These are phyloP conservation scores for Aspergillus conjunctus DNA, from an alignment of 495 filamentous ascomycete species.

Conservation along the genomic window DNA sequence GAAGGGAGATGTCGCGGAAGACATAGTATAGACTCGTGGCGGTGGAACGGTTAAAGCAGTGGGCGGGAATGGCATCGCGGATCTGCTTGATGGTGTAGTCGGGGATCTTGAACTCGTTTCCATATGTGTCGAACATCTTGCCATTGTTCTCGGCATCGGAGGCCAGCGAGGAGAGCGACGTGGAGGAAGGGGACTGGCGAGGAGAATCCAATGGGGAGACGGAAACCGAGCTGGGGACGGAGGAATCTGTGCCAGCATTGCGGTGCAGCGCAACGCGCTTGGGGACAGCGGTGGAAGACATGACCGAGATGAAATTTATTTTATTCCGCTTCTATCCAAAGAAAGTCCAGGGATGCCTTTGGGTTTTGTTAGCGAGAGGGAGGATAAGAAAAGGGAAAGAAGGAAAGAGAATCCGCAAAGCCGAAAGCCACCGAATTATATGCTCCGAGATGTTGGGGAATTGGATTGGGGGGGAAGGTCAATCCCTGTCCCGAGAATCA, in stretches of 20 bases:
- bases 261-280: slow-evolving; percentile 55
- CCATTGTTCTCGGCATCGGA: slow-evolving; percentile 53
- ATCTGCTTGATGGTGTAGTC: slow-evolving; percentile 74
- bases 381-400: background rate
- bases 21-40: slow-evolving; percentile 62
- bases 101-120: slow-evolving; percentile 70
- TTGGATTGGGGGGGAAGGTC: background rate
- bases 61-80: slow-evolving; percentile 59
- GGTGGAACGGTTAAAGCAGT: slow-evolving; percentile 71
- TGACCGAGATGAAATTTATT: slow-evolving; percentile 26
- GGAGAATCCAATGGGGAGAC: slow-evolving; percentile 71
- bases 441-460: background rate
- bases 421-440: background rate
- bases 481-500: background rate
- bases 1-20: slow-evolving; percentile 57
- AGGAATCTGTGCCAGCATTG: slow-evolving; percentile 57
- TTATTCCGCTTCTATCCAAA: background rate
- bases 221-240: slow-evolving; percentile 61
- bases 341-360: no score
- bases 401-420: background rate
- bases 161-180: slow-evolving; percentile 86
- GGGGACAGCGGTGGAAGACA: slow-evolving; percentile 62
- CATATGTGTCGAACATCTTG: slow-evolving; percentile 68
- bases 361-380: background rate
- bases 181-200: slow-evolving; percentile 76